Conservation (phyloP, 2,329 filamentous ascomycete species). For the Purpureocillium lavendulum region DNA sequence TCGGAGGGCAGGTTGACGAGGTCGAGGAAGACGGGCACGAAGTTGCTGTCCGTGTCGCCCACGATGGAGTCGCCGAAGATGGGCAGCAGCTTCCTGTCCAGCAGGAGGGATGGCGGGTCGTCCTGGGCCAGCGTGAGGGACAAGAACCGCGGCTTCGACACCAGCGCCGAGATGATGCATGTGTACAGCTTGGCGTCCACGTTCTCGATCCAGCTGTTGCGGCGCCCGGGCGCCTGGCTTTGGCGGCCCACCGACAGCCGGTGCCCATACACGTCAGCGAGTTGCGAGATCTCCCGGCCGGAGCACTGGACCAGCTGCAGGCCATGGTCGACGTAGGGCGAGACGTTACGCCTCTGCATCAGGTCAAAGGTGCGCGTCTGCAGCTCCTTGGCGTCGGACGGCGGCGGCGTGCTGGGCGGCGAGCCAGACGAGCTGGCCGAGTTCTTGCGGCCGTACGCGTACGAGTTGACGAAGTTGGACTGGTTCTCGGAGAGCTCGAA, state of each 20-base stretch:
- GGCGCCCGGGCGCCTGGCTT: slow-evolving; percentile 16
- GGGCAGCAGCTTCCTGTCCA: slow-evolving; percentile 59
- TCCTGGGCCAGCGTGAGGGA: slow-evolving; percentile 66
- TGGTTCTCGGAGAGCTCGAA: slow-evolving; percentile 75
- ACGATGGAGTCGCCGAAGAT: slow-evolving; percentile 68
- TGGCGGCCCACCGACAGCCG: slow-evolving; percentile 27
- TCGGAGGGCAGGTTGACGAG: slow-evolving; percentile 73
- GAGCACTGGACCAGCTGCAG: slow-evolving; percentile 78
- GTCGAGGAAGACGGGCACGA: slow-evolving; percentile 84
- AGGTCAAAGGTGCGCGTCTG: slow-evolving; percentile 75
- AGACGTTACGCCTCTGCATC: slow-evolving; percentile 69
- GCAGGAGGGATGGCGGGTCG: slow-evolving; percentile 64
- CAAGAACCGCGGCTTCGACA: slow-evolving; percentile 58
- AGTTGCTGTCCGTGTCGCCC: slow-evolving; percentile 60
- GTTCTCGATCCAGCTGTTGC: slow-evolving; percentile 45
- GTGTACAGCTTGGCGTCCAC: slow-evolving; percentile 57
- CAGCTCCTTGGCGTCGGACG: slow-evolving; percentile 68
- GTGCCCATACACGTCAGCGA: slow-evolving; percentile 28
- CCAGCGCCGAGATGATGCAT: slow-evolving; percentile 52
- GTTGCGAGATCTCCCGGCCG: slow-evolving; percentile 43
- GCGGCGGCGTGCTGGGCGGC: slow-evolving; percentile 64
- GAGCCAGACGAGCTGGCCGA: slow-evolving; percentile 24
- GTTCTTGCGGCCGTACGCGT: slow-evolving; percentile 23
- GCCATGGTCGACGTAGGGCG: slow-evolving; percentile 59
- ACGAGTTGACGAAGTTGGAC: slow-evolving; percentile 55